Evolutionary conservation across 345 rosid genomes (phyloP).

Genomic region (Brassica juncea): DNA sequence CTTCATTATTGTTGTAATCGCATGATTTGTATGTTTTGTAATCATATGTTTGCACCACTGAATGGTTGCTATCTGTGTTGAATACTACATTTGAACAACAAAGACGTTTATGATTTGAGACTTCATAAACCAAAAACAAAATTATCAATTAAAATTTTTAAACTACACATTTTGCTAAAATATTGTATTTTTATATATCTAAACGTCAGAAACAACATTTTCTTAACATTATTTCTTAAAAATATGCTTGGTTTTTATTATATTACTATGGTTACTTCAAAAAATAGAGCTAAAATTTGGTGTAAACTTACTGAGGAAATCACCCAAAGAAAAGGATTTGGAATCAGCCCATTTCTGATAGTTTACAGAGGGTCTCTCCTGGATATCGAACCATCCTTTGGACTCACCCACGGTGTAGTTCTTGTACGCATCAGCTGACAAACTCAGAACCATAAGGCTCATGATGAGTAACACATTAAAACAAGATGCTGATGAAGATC

Average conservation of each 20-base stretch:
- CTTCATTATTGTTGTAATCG: constrained; percentile 57
- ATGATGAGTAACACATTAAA: constrained; percentile 11
- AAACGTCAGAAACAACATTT: not conserved
- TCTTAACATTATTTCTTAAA: not conserved
- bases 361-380: constrained; percentile 54
- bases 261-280: too few relatives aligned
- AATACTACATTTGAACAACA: constrained; percentile 57
- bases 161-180: not conserved
- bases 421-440: constrained; percentile 59
- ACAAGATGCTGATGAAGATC: constrained; percentile 22
- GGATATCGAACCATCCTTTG: constrained; percentile 66
- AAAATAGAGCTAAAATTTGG: not conserved
- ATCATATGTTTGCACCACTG: constrained; percentile 84
- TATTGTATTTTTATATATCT: not conserved
- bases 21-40: constrained; percentile 67
- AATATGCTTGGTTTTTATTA: too few relatives aligned
- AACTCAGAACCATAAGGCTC: constrained; percentile 16
- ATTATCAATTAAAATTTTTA: not conserved
- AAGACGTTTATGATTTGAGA: not conserved
- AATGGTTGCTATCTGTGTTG: constrained; percentile 88
- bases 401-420: constrained; percentile 90
- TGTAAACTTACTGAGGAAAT: constrained; percentile 76
- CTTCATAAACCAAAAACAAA: not conserved
- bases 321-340: constrained; percentile 80
- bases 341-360: constrained; percentile 86